These are phyloP conservation scores for Calocera viscosa DNA, from an alignment of 768 basidiomycete species.

Conservation along the genomic window DNA sequence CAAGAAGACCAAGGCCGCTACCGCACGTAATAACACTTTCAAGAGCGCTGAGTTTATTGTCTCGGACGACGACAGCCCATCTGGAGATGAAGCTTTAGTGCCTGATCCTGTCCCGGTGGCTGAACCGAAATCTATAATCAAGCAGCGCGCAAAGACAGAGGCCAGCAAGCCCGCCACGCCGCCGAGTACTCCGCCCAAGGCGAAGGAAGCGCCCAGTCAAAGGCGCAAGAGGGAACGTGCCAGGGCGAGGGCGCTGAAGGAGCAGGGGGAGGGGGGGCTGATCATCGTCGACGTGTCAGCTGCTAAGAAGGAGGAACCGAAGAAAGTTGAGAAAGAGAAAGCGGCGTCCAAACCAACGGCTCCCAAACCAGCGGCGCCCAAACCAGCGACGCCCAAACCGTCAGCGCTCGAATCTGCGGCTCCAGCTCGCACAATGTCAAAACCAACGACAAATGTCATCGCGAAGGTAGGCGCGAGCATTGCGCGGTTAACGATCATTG, in stretches of 20 bases:
- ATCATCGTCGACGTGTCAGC: neutral
- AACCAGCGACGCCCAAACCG: too few species aligned
- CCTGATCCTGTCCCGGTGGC: neutral
- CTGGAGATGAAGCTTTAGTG: neutral
- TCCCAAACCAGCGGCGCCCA: too few species aligned
- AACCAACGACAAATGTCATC: neutral
- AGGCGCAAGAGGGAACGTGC: neutral
- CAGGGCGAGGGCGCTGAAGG: neutral
- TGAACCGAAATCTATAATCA: neutral
- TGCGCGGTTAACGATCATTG: neutral
- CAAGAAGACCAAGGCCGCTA: neutral
- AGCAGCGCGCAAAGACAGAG: neutral
- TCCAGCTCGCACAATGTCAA: neutral
- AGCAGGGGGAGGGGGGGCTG: neutral
- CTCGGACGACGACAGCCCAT: neutral
- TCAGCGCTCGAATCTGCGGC: too few species aligned
- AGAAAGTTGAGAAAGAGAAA: neutral
- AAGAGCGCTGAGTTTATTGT: neutral
- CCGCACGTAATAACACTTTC: neutral
- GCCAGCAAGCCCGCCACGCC: neutral
- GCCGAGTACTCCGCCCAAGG: neutral
- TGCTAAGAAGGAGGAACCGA: neutral
- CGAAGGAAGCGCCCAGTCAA: neutral
- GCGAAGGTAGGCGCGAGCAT: neutral
- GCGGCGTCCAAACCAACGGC: too few species aligned